Conservation (phyloP, 257 asterid species). For the Solanum paucissectum region DNA sequence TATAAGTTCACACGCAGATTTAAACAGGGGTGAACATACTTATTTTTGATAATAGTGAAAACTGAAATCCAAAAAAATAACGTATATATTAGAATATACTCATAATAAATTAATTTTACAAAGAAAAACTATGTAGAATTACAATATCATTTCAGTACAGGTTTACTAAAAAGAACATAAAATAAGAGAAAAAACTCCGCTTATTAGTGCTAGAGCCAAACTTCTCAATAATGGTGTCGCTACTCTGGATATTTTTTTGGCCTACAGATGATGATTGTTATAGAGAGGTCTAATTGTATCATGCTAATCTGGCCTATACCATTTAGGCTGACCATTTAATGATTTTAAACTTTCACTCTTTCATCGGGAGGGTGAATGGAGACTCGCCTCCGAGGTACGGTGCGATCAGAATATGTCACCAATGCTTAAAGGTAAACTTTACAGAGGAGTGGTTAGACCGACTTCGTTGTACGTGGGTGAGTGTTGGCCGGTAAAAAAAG, state of each 20-base stretch:
- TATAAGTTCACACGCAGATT: neutral
- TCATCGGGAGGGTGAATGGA: neutral
- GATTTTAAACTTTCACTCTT: neutral
- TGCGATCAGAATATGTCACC: neutral
- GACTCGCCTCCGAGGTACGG: neutral
- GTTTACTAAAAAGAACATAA: neutral
- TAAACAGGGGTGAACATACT: neutral
- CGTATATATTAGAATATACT: no score
- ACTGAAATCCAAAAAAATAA: neutral
- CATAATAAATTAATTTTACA: neutral
- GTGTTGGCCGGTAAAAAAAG: neutral
- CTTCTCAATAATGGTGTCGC: neutral
- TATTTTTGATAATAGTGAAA: neutral
- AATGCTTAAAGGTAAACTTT: neutral
- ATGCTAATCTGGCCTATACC: neutral
- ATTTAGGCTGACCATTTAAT: neutral
- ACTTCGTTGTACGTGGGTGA: neutral
- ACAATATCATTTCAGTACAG: neutral
- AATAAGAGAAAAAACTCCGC: neutral
- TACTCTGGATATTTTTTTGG: neutral
- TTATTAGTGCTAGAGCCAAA: neutral
- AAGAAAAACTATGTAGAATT: neutral
- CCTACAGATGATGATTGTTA: neutral
- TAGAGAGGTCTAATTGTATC: neutral
- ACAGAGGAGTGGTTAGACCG: neutral